Evolutionary conservation across 441 rosid genomes (phyloP), one percentile per base, ranked within the genome.

Genomic region (Bruguiera hainesii): DNA sequence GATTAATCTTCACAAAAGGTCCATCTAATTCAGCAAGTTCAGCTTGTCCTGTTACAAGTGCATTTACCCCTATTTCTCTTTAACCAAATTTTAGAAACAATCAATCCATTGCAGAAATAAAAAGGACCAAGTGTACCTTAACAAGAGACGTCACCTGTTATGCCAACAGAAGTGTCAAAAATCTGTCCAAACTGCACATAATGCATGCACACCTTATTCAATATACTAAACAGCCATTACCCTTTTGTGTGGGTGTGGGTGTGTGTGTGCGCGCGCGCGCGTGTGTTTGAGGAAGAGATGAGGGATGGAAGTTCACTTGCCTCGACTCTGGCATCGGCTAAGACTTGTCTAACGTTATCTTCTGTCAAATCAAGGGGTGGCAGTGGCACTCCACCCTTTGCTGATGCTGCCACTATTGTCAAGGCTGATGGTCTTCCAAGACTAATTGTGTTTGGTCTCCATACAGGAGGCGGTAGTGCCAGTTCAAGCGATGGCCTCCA

Each of bases 21-120:
- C 98, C 98, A 79, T 91, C 98, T 74, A 94, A 70, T 60, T 94
- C 97, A 15, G 92, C 91, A 67, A 94, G 78, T 67, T 89, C 92
- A 56, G 76, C 93, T 82, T 76, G 78, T 61, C 91, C 91, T 88
- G 50, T 30, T 55, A 28, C 55, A 64, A 65, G 31, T 13, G 60
- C 21, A 4, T 42, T 65, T 64, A 5, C 33, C 66, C 48, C 21
- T 53, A 33, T 53, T 21, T 21, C 28, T 11, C 10, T 49, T n/a
- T 31, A 20, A 23, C 59, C 23, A 33, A 35, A 15, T 26, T 61
- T 42, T 21, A 37, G 7, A 39, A 70, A 69, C 61, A 29, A 35
- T 33, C 28, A 53, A 13, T 42, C 28, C 6, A 6, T 11, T 48
- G 10, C 19, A 5, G 57, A 16, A 46, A 26, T 23, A 64, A 48